Percentiles rank a stretch among this genome's conserved stretches.
Conservation (phyloP, 75 land plant genomes). For the Cunninghamia lanceolata region DNA sequence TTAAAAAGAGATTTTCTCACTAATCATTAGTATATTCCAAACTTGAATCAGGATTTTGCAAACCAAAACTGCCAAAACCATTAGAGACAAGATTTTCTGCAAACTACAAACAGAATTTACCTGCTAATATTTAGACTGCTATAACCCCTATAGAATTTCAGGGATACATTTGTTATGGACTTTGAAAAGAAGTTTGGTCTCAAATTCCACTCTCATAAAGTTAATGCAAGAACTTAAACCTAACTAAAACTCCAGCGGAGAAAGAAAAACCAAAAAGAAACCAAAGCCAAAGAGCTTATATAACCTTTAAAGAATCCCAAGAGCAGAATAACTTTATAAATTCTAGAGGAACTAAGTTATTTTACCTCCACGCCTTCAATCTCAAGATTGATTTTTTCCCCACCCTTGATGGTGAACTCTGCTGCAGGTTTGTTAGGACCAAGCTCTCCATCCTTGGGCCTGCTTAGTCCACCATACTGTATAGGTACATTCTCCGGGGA, state of each 20-base stretch:
- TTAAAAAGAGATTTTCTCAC: neutral
- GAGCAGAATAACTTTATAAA: neutral
- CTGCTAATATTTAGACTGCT: neutral
- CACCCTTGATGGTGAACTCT: constrained; percentile 75
- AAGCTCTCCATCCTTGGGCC: constrained; percentile 56
- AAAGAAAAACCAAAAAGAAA: neutral
- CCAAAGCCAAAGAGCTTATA: constrained; percentile 2
- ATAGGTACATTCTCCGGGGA: constrained; percentile 87
- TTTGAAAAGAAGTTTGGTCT: neutral
- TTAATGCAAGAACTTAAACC: neutral
- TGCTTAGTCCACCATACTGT: constrained; percentile 86
- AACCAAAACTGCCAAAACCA: neutral
- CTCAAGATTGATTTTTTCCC: constrained; percentile 77
- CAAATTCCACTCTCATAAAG: neutral
- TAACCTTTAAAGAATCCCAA: neutral
- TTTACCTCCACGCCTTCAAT: constrained; percentile 77
- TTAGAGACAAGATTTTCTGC: neutral
- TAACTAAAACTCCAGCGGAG: neutral
- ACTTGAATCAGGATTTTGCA: neutral
- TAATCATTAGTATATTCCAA: neutral
- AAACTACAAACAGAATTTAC: neutral
- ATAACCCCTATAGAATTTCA: neutral
- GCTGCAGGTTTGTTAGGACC: constrained; percentile 67
- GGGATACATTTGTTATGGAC: neutral
- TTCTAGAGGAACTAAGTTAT: neutral